Evolutionary conservation across 1,284 basidiomycete species (phyloP).

Genomic region (Malassezia cuniculi): DNA sequence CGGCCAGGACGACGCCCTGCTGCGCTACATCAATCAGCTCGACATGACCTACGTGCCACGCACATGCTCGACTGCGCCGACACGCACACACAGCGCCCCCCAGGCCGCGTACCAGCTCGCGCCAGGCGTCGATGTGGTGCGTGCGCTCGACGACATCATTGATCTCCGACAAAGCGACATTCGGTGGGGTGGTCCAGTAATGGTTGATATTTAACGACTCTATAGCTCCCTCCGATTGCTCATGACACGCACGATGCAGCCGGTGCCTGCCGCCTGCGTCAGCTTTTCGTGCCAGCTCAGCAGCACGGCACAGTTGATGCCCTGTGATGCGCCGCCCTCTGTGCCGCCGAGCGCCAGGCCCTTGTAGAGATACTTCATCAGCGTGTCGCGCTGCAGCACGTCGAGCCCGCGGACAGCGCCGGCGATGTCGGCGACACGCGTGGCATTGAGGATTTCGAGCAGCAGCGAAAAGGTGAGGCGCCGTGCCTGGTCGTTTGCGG

Average conservation of each 20-base stretch:
- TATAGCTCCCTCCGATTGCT: constrained; percentile 69
- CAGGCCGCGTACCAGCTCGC: constrained; percentile 33
- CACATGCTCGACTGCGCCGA: constrained; percentile 32
- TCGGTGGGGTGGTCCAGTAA: constrained; percentile 22
- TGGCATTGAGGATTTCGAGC: constrained; percentile 87
- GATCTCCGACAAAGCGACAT: constrained; percentile 27
- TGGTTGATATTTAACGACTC: constrained; percentile 12
- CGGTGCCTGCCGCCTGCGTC: constrained; percentile 85
- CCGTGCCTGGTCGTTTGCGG: constrained; percentile 25
- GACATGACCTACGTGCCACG: constrained; percentile 40
- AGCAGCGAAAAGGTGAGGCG: constrained; percentile 62
- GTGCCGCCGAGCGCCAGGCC: constrained; percentile 63
- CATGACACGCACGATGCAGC: constrained; percentile 94
- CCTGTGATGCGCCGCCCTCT: constrained; percentile 13
- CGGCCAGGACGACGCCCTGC: constrained; percentile 36
- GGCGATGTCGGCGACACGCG: constrained; percentile 77
- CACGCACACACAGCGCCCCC: constrained; percentile 22
- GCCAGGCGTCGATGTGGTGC: constrained; percentile 21
- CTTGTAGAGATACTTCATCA: constrained; percentile 99
- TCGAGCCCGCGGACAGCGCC: constrained; percentile 61
- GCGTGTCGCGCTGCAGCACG: constrained; percentile 69
- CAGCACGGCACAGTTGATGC: constrained; percentile 56
- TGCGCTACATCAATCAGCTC: constrained; percentile 35
- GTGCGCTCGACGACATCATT: constrained; percentile 32
- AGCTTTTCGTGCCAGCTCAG: constrained; percentile 93